Conservation (phyloP, 2,329 filamentous ascomycete genomes). For the Monilinia aucupariae region DNA sequence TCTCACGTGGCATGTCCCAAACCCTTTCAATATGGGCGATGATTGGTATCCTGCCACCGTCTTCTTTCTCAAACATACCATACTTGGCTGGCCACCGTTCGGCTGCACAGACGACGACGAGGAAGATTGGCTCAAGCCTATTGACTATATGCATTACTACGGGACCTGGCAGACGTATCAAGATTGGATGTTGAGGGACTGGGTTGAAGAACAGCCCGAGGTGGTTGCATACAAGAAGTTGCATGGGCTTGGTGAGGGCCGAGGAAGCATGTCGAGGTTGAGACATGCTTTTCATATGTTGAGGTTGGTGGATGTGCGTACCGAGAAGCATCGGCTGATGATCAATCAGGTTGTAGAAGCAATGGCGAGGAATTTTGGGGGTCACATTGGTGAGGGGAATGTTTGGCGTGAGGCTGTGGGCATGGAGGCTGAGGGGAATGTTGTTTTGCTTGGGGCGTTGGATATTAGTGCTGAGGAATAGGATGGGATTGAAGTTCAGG, state of each 20-base stretch:
- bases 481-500: too few relatives aligned
- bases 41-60: not conserved
- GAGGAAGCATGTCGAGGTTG: not conserved
- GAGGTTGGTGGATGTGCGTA: not conserved
- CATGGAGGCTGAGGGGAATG: too few relatives aligned
- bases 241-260: not conserved
- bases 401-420: not conserved
- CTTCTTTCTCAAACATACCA: not conserved
- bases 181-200: not conserved
- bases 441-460: too few relatives aligned
- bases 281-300: not conserved
- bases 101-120: not conserved
- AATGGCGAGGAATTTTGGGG: not conserved
- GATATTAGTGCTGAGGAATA: too few relatives aligned
- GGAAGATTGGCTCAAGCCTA: not conserved
- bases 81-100: not conserved
- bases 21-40: not conserved
- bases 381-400: too few relatives aligned
- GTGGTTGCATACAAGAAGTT: not conserved
- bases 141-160: not conserved
- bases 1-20: not conserved
- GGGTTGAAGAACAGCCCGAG: not conserved
- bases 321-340: not conserved
- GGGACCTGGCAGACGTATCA: not conserved
- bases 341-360: not conserved